Base-by-base conservation (phyloP, 1,284 basidiomycete species). In the Heterobasidion irregulare region DNA sequence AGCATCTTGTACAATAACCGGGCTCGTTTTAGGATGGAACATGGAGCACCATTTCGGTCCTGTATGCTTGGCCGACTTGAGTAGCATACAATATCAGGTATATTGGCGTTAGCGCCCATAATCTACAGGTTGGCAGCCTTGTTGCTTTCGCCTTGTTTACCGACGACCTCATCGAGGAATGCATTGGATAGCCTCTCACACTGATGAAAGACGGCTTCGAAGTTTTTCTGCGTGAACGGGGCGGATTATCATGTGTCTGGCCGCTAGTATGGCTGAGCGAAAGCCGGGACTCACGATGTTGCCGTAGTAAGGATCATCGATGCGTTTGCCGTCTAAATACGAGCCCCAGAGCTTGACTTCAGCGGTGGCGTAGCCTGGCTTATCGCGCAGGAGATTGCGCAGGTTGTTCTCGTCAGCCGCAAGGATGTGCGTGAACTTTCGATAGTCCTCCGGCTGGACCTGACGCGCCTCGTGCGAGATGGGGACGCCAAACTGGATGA, bases 221-320 rank as follows among this genome's bases (percentile, higher is more conserved):
- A 88, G 13, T 72, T 79, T 47, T 69, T 68, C 79, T 84, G 55
- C 41, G 18, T 53, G 32, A 34, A 34, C 38, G n/a, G 35, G 41
- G 33, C 12, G 36, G 41, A 32, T 35, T 43, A 19, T 35, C 41
- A 35, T 16, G 36, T 45, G 49, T 16, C 35, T 51, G 32, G 34
- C 32, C 36, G 8, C 26, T 26, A 18, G 18, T 18, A 26, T 26
- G 26, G 26, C 26, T 26, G 26, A 5, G 26, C 26, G 4, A 26
- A 26, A 5, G 41, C 45, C 26, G 18, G 36, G 33, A 65, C 78
- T 67, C 57, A 86, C 86, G 47, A 74, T 69, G 33, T 78, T 78
- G n/a, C 83, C 87, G 59, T 88, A 89, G 67, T 89, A 90, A 7
- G 87, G 87, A 65, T 90, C 88, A 10, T 75, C 71, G 56, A 90